These are phyloP conservation scores for Theobroma grandiflorum DNA, from an alignment of 441 rosid species.

Conservation along the genomic window DNA sequence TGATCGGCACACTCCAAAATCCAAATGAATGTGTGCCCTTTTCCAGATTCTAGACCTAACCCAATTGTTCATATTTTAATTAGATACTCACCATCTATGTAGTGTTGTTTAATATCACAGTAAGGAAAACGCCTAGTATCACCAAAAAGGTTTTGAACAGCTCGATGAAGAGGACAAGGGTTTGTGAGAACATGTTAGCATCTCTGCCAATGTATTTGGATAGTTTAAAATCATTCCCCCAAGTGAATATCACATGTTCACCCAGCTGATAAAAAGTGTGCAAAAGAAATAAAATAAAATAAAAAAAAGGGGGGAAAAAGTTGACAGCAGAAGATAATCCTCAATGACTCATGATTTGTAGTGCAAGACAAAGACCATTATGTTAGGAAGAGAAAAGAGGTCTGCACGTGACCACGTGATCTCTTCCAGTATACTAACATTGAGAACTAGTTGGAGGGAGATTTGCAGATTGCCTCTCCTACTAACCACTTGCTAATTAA, in stretches of 20 bases:
- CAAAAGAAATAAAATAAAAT: too few relatives aligned
- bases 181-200: background rate
- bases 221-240: background rate
- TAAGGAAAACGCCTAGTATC: background rate
- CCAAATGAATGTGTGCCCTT: background rate
- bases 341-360: slow-evolving; percentile 12
- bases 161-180: slow-evolving; percentile 1
- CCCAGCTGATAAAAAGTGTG: background rate
- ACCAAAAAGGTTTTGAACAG: background rate
- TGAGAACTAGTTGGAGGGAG: slow-evolving; percentile 15
- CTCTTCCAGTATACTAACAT: slow-evolving; percentile 20
- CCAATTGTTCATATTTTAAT: slow-evolving; percentile 7
- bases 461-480: slow-evolving; percentile 26
- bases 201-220: background rate
- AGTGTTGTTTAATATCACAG: background rate
- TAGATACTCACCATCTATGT: slow-evolving; percentile 2
- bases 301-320: background rate
- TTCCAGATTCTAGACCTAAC: background rate
- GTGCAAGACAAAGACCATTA: slow-evolving; percentile 11
- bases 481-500: background rate
- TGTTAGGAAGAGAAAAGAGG: slow-evolving; percentile 20
- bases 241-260: slow-evolving; percentile 1
- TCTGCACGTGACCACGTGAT: slow-evolving; percentile 47
- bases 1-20: background rate
- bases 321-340: slow-evolving; percentile 6